phyloP scores from a whole-genome alignment of 1,284 basidiomycete species.

The Melanopsichium pennsylvanicum region DNA sequence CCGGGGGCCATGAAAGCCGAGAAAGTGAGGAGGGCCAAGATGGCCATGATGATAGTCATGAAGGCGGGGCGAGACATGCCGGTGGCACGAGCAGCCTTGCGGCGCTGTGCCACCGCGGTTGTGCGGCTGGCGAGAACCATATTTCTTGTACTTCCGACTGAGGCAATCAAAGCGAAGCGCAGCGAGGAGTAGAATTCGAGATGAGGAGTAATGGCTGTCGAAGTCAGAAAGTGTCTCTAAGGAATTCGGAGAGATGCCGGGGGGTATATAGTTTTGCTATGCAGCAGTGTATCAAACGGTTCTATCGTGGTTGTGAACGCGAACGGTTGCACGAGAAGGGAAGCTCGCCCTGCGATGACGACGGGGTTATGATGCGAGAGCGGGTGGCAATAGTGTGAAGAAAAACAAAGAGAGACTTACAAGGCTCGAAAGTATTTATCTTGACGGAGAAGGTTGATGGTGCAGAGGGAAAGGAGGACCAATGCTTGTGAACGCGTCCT shows the following conservation, averaged over 20 bases:
- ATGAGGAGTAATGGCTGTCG: neutral
- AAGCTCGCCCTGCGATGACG: neutral
- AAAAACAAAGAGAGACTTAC: conserved; percentile 15
- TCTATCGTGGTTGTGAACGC: too few species aligned
- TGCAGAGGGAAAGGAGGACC: conserved; percentile 1
- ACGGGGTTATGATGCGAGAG: conserved; percentile 1
- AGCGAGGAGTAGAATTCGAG: neutral
- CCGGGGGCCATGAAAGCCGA: conserved; percentile 42
- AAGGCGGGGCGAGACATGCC: conserved; percentile 42
- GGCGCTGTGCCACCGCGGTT: conserved; percentile 41
- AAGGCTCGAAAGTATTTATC: conserved; percentile 37
- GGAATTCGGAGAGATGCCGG: neutral
- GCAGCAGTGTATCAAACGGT: too few species aligned
- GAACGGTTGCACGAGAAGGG: too few species aligned
- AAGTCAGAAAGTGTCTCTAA: neutral
- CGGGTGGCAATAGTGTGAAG: conserved; percentile 1
- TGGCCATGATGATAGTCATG: conserved; percentile 54
- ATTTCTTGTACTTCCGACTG: conserved; percentile 38
- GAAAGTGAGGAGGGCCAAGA: conserved; percentile 56
- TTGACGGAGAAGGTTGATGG: conserved; percentile 31
- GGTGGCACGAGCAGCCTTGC: conserved; percentile 39
- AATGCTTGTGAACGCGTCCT: neutral
- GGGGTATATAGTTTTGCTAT: too few species aligned
- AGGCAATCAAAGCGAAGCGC: neutral
- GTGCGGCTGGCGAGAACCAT: conserved; percentile 36